Evolutionary conservation across 371 early-diverging fungal genomes (phyloP).

Genomic region (Parasitella parasitica): DNA sequence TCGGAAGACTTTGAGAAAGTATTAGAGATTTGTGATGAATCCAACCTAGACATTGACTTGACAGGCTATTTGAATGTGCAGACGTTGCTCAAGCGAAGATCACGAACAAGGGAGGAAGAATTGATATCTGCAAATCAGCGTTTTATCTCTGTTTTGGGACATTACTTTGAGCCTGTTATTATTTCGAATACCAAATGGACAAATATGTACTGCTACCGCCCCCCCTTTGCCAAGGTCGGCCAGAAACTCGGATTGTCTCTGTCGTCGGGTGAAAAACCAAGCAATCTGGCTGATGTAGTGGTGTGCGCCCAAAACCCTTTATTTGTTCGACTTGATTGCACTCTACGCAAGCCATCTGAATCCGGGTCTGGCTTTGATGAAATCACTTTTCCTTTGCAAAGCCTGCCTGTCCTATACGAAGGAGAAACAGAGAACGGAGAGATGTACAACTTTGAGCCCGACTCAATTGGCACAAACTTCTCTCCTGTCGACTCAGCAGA

Average conservation of each 20-base stretch:
- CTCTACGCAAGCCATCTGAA: slow-evolving; percentile 50
- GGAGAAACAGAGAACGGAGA: slow-evolving; percentile 36
- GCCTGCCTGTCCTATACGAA: slow-evolving; percentile 59
- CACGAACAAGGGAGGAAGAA: slow-evolving; percentile 43
- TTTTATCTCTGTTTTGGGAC: slow-evolving; percentile 59
- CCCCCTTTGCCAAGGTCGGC: slow-evolving; percentile 50
- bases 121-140: slow-evolving; percentile 47
- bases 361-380: slow-evolving; percentile 37
- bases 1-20: slow-evolving; percentile 64
- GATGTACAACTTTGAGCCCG: slow-evolving; percentile 58
- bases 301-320: slow-evolving; percentile 63
- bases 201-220: slow-evolving; percentile 70
- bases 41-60: slow-evolving; percentile 70
- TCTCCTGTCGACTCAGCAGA: slow-evolving; percentile 74
- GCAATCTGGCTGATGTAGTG: slow-evolving; percentile 53
- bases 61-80: slow-evolving; percentile 75
- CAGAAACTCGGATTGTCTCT: slow-evolving; percentile 36
- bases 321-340: slow-evolving; percentile 68
- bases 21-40: slow-evolving; percentile 63
- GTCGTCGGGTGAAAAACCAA: slow-evolving; percentile 43
- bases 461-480: slow-evolving; percentile 57
- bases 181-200: slow-evolving; percentile 42
- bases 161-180: slow-evolving; percentile 65
- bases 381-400: slow-evolving; percentile 55
- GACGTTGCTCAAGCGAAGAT: slow-evolving; percentile 39